Evolutionary conservation across 805 yeast species (phyloP), one percentile per base, ranked within the genome.

Genomic region (Cyberlindnera mrakii): DNA sequence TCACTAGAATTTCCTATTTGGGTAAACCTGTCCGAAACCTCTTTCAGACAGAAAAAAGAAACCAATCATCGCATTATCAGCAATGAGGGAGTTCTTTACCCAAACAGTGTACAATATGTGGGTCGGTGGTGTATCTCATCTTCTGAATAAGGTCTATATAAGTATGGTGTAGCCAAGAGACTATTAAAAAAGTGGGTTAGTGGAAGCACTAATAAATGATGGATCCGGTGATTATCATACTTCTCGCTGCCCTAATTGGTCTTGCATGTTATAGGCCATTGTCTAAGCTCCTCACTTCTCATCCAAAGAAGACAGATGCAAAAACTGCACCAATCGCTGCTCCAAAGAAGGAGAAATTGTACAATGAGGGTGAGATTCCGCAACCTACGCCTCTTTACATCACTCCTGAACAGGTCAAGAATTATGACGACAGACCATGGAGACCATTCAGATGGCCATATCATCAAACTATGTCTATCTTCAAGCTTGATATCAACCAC

Each of bases 381-480:
- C 49, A 48, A 33, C 82, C 83, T 17, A 71, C 79, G 0, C 85
- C 87, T 0, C 62, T 81, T 25, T 67, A 66, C 63, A 73, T 82
- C 40, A 80, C 85, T 0, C 85, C 85, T 2, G 87, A 82, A 39
- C 78, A 79, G 51, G 84, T 81, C 10, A 65, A 67, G 48, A 72
- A 71, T 19, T 79, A 80, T 54, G 86, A 82, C 52, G 89, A 80
- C 53, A 68, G 89, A 57, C 88, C 89, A 11, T 82, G 89, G 89
- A 69, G 89, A 63, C 88, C 88, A 8, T 82, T 82, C 64, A 67
- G 89, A 54, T 80, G 85, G 81, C 89, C 89, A 25, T 82, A 82
- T 55, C 87, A 82, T 60, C 89, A 82, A 61, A 82, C 88, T 2
- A 82, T 82, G 89, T 74, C 83, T 14, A 80, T 82, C 39, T 82